phyloP scores from a whole-genome alignment of 345 rosid species.

The Eutrema heterophyllum region DNA sequence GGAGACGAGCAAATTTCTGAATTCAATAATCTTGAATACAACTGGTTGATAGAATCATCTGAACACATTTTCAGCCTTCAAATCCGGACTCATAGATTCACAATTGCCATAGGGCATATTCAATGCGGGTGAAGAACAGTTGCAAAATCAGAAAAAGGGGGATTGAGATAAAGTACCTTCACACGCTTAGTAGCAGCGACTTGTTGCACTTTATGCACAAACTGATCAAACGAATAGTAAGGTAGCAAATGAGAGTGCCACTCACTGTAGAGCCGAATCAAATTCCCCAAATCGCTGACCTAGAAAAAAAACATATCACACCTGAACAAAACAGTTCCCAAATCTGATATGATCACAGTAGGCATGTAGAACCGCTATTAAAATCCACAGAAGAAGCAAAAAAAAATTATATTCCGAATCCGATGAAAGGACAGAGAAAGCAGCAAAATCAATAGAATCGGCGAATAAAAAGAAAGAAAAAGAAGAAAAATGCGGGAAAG shows the following conservation, averaged over 20 bases:
- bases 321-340: not conserved
- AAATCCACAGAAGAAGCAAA: not conserved
- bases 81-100: not conserved
- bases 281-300: slow-evolving; percentile 75
- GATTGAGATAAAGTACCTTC: slow-evolving; percentile 45
- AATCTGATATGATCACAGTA: not conserved
- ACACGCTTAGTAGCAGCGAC: slow-evolving; percentile 74
- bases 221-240: slow-evolving; percentile 79
- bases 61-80: not conserved
- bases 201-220: slow-evolving; percentile 73
- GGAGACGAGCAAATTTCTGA: not conserved
- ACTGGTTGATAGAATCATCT: not conserved
- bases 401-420: not conserved
- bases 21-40: not conserved
- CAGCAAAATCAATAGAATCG: not conserved
- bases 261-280: slow-evolving; percentile 70
- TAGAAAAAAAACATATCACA: slow-evolving; percentile 18
- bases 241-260: slow-evolving; percentile 87
- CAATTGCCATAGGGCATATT: not conserved
- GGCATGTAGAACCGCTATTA: not conserved
- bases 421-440: not conserved
- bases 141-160: not conserved
- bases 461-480: not conserved
- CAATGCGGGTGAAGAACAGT: not conserved
- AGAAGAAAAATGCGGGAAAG: not conserved